A percentile compares a stretch with the other conserved stretches of the same genome.
Conservation (phyloP, 176 grass and related monocot species). For the Olyra latifolia region DNA sequence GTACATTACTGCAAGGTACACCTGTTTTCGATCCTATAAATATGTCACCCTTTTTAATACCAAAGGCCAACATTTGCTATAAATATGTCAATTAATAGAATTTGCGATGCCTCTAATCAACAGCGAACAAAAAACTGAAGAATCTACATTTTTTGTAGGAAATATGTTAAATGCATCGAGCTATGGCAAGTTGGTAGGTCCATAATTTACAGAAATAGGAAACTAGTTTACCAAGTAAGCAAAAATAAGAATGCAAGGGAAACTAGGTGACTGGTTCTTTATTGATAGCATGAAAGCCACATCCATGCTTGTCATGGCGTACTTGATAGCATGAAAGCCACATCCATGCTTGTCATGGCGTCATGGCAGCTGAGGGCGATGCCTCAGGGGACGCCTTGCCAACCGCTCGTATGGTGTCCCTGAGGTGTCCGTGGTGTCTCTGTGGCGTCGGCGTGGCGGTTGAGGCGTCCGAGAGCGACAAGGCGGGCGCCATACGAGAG, state of each 20-base stretch:
- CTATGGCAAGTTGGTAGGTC: neutral
- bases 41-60: neutral
- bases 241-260: neutral
- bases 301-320: too few relatives aligned
- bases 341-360: too few relatives aligned
- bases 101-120: neutral
- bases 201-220: neutral
- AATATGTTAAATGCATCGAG: neutral
- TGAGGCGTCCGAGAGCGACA: too few relatives aligned
- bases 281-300: neutral
- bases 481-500: too few relatives aligned
- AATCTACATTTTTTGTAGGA: neutral
- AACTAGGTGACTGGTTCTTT: neutral
- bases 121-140: neutral
- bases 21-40: neutral
- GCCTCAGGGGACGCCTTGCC: too few relatives aligned
- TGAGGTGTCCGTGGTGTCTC: too few relatives aligned
- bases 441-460: too few relatives aligned
- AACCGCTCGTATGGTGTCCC: too few relatives aligned
- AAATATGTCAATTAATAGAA: neutral
- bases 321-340: too few relatives aligned
- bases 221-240: neutral
- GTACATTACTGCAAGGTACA: neutral
- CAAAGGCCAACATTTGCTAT: neutral
- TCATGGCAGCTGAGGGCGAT: too few relatives aligned